Conservation (phyloP, 1,139 yeast species). For the Debaryomycetaceae sp. region DNA sequence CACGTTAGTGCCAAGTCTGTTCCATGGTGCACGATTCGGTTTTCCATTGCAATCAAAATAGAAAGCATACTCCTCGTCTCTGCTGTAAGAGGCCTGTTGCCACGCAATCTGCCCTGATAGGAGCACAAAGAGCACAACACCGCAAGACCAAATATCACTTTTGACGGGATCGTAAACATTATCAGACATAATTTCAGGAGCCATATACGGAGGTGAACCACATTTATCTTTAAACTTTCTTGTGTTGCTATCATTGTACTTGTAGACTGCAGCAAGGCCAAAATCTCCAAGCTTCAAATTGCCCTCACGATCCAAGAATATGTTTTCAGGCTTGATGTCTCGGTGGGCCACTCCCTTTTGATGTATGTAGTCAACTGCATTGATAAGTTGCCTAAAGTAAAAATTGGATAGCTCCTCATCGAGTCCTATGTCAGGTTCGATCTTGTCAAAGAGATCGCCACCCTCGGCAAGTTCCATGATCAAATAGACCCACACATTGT, state of each 20-base stretch:
- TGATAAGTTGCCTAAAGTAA: constrained; percentile 59
- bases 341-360: constrained; percentile 79
- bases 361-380: constrained; percentile 79
- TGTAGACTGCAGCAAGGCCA: constrained; percentile 80
- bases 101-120: constrained; percentile 64
- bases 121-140: constrained; percentile 56
- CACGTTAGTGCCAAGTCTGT: constrained; percentile 41
- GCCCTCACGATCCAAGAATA: constrained; percentile 79
- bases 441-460: constrained; percentile 71
- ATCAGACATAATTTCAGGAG: constrained; percentile 83
- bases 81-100: constrained; percentile 49
- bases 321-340: constrained; percentile 81
- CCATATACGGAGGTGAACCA: constrained; percentile 91
- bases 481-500: constrained; percentile 54
- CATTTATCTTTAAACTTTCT: constrained; percentile 55
- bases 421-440: constrained; percentile 70
- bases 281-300: constrained; percentile 85
- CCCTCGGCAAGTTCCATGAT: constrained; percentile 65
- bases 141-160: constrained; percentile 77
- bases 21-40: constrained; percentile 49
- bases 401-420: constrained; percentile 64
- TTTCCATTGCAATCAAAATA: constrained; percentile 43
- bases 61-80: constrained; percentile 44
- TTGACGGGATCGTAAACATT: constrained; percentile 68
- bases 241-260: constrained; percentile 55